Evolutionary conservation across 305 asterid species (phyloP), one percentile per base, ranked within the genome.

Genomic region (Rubia tinctorum): DNA sequence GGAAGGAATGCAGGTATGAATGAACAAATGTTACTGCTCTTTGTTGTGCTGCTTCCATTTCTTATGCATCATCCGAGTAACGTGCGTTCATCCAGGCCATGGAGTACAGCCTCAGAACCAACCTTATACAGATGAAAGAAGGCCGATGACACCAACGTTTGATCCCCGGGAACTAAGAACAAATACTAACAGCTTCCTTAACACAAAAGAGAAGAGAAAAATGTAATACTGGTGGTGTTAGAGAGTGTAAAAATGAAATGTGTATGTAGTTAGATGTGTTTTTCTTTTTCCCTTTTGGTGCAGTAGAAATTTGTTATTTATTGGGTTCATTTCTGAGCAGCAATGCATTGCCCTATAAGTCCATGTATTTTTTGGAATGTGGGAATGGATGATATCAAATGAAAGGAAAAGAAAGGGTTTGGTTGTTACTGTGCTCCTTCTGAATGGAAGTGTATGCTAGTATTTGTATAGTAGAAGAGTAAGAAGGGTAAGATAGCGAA

Each of bases 51-150:
- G 60, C 60, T 53, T 53, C 59, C 59, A 53, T 53, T 22, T 53
- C n/a, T 53, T 53, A 18, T 69, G 67, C 15, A 72, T 55, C 34
- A 47, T 42, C 56, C 66, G 76, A 11, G 55, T 22, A 3, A 17
- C 22, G 15, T 18, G 22, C 15, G 60, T 18, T 53, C 60, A 66
- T 79, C 79, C 93, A 94, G 99, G 92, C 80, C 60, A 88, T 89
- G 80, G 99, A 91, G 80, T 75, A 80, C 83, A 90, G 94, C 88
- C 89, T 91, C 66, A 82, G 95, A 84, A 83, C 91, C 44, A 88
- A 88, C 79, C 78, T 90, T 56, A 37, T 89, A 82, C 99, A 85
- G 84, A 78, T 84, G 84, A 84, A 85, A 82, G 87, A 82, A 85
- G 78, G 83, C 74, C 82, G 83, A 80, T 80, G 77, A 68, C 76